Evolutionary conservation across 345 rosid species (phyloP), one percentile per base, ranked within the genome.

Genomic region (Salix arbutifolia): DNA sequence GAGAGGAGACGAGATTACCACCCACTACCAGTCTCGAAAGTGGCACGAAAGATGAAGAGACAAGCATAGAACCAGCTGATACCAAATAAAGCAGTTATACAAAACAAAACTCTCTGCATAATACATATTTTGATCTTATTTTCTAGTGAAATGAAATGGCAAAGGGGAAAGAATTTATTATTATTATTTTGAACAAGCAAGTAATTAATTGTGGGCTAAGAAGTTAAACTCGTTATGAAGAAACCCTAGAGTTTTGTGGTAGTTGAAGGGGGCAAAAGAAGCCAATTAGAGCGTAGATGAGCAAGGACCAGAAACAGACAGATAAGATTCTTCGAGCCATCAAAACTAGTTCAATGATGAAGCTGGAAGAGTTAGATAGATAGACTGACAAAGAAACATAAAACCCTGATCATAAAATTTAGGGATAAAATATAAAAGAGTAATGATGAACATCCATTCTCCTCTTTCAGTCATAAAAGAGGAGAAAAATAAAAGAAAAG

Each of bases 391-490:
- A 61, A 77, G 56, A 80, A 74, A 61, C 78, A 70, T n/a, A 67
- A 77, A 33, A 73, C 44, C 76, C 75, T 71, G 80, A 77, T 78
- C 86, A 70, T 76, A 37, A 76, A 81, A 83, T 82, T 84, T 81
- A 78, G 83, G 65, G 79, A 69, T 65, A 72, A 66, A 76, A 50
- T 65, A 69, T 66, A 31, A 40, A 42, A 74, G 53, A 68, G 81
- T 81, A 77, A 88, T 89, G 88, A 88, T 89, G 90, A 88, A 86
- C 83, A 81, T 77, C 78, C 73, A 72, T 78, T 77, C 79, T 61
- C 61, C 61, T 64, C 61, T 38, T 78, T 75, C 79, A 77, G 85
- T 87, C 87, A 86, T 81, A 74, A 31, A 25, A 78, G 60, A 42
- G 42, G 26, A 31, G 4, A 28, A 46, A 25, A 52, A 72, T 31